Conservation (phyloP, 2,329 filamentous ascomycete species). For the Daldinia eschscholtzii region DNA sequence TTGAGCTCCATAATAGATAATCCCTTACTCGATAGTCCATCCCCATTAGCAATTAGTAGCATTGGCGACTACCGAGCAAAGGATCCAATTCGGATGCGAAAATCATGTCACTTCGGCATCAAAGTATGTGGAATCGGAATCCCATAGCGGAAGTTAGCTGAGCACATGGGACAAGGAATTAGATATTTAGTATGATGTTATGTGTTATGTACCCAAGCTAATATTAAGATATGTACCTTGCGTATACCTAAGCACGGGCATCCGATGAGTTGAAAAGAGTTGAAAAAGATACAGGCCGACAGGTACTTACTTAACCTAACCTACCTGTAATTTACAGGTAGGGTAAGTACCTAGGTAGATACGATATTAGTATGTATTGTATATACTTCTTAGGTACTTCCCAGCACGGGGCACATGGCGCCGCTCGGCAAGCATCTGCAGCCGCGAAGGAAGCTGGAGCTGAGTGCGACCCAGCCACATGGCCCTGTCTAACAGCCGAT, state of each 20-base stretch:
- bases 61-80: conserved; percentile 23
- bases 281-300: too few species aligned
- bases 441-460: conserved; percentile 42
- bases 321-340: too few species aligned
- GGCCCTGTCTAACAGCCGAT: conserved; percentile 45
- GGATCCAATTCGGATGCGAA: conserved; percentile 15
- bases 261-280: too few species aligned
- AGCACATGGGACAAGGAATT: background rate
- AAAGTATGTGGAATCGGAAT: conserved; percentile 4
- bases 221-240: too few species aligned
- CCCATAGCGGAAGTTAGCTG: background rate
- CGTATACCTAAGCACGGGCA: too few species aligned
- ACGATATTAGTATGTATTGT: background rate
- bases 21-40: conserved; percentile 13
- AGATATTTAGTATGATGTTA: background rate
- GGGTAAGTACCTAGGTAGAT: too few species aligned
- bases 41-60: conserved; percentile 8
- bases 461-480: conserved; percentile 44
- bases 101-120: conserved; percentile 28
- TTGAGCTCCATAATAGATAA: conserved; percentile 19
- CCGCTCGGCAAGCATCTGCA: conserved; percentile 41
- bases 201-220: background rate
- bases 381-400: conserved; percentile 30
- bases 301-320: too few species aligned
- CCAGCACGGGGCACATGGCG: conserved; percentile 35